Percentiles rank a stretch among this genome's conserved stretches.
phyloP scores from a whole-genome alignment of 139 green algal genomes.

The Zygnema circumcarinatum region DNA sequence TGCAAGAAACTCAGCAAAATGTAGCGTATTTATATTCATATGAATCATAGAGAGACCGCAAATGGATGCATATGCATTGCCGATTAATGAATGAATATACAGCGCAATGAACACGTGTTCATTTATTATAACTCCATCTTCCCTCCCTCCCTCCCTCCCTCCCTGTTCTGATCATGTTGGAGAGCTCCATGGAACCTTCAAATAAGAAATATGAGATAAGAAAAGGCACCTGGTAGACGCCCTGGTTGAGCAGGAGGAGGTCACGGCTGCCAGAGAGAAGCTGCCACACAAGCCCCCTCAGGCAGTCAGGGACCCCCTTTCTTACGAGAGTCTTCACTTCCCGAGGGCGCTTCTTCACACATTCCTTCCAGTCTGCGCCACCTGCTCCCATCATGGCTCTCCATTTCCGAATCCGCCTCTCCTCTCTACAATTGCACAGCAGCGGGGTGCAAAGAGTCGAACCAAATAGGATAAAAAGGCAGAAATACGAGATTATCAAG shows the following conservation, averaged over 20 bases:
- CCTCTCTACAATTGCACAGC: conserved; percentile 42
- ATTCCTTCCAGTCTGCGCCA: conserved; percentile 50
- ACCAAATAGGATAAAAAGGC: too few species aligned
- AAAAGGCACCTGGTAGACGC: conserved; percentile 62
- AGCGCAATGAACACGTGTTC: too few species aligned
- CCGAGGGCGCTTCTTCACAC: conserved; percentile 30
- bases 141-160: too few species aligned
- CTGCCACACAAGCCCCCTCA: conserved; percentile 63
- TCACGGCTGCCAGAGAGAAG: conserved; percentile 64
- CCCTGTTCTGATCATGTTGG: too few species aligned
- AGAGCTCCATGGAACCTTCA: too few species aligned
- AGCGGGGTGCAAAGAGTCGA: too few species aligned
- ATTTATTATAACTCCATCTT: too few species aligned
- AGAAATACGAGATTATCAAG: too few species aligned
- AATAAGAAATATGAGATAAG: too few species aligned
- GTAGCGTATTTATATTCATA: too few species aligned
- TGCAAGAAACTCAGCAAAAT: conserved; percentile 2
- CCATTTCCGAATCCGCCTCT: conserved; percentile 54
- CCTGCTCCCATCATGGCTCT: conserved; percentile 51
- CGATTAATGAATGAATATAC: conserved; percentile 59
- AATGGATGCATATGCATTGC: conserved; percentile 56
- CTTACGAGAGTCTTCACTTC: conserved; percentile 50
- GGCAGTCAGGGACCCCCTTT: conserved; percentile 60
- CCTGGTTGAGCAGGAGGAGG: conserved; percentile 55
- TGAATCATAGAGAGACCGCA: conserved; percentile 53